Evolutionary conservation across 768 basidiomycete species (phyloP).

Genomic region (Terana coerulea): DNA sequence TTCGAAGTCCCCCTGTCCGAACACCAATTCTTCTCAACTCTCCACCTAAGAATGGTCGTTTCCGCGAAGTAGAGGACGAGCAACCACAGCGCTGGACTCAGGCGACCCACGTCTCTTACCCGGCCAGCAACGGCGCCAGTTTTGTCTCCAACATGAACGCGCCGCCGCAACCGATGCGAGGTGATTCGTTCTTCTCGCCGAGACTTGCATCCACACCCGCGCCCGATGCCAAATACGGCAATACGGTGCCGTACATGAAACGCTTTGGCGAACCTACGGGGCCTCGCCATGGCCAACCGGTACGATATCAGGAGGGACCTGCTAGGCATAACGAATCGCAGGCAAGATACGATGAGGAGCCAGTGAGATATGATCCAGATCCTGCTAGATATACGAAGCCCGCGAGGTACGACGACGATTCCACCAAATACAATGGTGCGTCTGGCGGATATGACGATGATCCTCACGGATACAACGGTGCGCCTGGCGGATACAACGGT

Average conservation of each 20-base stretch:
- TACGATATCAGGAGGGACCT: background rate
- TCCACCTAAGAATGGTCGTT: background rate
- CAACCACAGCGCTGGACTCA: background rate
- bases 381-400: background rate
- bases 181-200: conserved; percentile 2
- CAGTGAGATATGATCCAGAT: background rate
- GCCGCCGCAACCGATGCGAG: background rate
- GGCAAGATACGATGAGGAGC: background rate
- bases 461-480: too few species aligned
- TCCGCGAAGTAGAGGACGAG: conserved; percentile 4
- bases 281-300: background rate
- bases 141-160: background rate
- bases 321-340: background rate
- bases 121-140: conserved; percentile 1
- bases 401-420: background rate
- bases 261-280: background rate
- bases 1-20: conserved; percentile 1
- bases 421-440: background rate
- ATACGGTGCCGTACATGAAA: too few species aligned
- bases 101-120: conserved; percentile 11
- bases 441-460: background rate
- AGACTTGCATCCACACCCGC: conserved; percentile 8
- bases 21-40: too few species aligned
- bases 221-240: too few species aligned
- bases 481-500: background rate